Evolutionary conservation across 1,284 basidiomycete genomes (phyloP).

Genomic region (Malassezia psittaci): DNA sequence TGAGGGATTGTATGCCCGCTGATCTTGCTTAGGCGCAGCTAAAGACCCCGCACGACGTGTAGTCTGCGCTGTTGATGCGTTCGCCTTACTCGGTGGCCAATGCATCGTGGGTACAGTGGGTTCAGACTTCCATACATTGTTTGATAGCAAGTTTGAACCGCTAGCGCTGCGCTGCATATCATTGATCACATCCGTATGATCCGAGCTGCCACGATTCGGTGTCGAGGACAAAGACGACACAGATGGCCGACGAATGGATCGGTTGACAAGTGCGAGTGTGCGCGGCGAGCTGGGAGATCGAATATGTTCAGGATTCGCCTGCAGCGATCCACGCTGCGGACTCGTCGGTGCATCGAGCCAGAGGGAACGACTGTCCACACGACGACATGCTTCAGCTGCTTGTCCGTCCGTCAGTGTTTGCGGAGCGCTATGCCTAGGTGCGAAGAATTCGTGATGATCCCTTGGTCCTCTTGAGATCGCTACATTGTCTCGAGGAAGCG

Average conservation of each 20-base stretch:
- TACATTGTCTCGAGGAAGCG: too few species aligned
- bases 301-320: neutral
- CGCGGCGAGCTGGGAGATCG: neutral
- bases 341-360: neutral
- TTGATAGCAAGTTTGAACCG: neutral
- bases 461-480: too few species aligned
- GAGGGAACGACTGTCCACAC: neutral
- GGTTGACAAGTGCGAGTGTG: neutral
- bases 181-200: neutral
- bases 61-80: neutral
- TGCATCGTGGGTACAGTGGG: neutral
- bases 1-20: too few species aligned
- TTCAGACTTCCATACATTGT: neutral
- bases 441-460: neutral
- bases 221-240: neutral
- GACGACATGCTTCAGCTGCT: neutral
- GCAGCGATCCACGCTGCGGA: neutral
- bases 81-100: neutral
- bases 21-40: too few species aligned
- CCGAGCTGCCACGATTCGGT: neutral
- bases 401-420: conserved; percentile 2
- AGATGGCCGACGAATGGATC: neutral
- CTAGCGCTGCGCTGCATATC: neutral
- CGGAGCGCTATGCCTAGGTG: conserved; percentile 15
- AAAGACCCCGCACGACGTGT: neutral